These are phyloP conservation scores for Vicia villosa DNA, from an alignment of 306 rosid species.

Conservation along the genomic window DNA sequence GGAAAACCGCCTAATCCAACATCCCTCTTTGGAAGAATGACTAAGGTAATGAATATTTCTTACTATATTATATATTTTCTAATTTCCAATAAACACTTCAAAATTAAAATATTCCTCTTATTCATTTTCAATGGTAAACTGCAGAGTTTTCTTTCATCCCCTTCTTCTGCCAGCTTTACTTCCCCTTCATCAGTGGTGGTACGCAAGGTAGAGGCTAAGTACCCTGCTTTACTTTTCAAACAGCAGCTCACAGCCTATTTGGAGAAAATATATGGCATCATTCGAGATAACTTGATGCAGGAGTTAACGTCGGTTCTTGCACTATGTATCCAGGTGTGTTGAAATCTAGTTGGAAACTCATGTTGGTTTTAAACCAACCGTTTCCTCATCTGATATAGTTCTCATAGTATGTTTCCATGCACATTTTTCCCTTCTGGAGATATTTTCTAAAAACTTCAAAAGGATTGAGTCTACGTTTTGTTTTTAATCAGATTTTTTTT, in stretches of 20 bases:
- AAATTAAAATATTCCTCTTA: background rate
- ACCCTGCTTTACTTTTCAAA: slow-evolving; percentile 98
- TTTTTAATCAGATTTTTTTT: background rate
- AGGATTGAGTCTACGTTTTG: slow-evolving; percentile 14
- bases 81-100: slow-evolving; percentile 6
- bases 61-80: slow-evolving; percentile 10
- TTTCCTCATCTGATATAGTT: slow-evolving; percentile 14
- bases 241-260: slow-evolving; percentile 99
- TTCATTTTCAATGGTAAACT: slow-evolving; percentile 39
- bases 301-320: slow-evolving; percentile 76
- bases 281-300: slow-evolving; percentile 95
- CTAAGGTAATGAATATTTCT: slow-evolving; percentile 64
- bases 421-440: slow-evolving; percentile 15
- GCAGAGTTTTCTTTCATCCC: slow-evolving; percentile 95
- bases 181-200: slow-evolving; percentile 63
- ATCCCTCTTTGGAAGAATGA: slow-evolving; percentile 96
- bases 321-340: slow-evolving; percentile 82
- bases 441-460: slow-evolving; percentile 30
- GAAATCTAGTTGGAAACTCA: slow-evolving; percentile 25
- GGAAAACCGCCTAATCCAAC: slow-evolving; percentile 83
- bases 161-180: slow-evolving; percentile 80
- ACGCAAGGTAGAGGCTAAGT: slow-evolving; percentile 93
- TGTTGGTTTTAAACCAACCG: slow-evolving; percentile 3
- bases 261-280: slow-evolving; percentile 94
- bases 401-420: slow-evolving; percentile 7